Conservation (phyloP, 2,329 filamentous ascomycete species). For the Lachnellula hyalina region DNA sequence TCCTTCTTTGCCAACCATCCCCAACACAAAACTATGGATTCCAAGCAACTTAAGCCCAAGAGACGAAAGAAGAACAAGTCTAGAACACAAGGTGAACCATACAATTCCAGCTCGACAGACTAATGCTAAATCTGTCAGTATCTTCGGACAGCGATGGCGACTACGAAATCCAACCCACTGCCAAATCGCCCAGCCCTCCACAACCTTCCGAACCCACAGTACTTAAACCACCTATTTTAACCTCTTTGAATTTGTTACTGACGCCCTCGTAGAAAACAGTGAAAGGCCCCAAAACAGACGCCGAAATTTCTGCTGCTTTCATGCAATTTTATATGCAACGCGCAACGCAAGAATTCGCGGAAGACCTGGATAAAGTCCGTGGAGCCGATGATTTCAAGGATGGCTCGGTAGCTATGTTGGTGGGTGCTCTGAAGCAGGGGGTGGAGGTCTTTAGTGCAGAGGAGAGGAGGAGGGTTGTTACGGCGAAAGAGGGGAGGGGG, state of each 20-base stretch:
- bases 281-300: slow-evolving; percentile 1
- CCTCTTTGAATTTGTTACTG: background rate
- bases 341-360: slow-evolving; percentile 63
- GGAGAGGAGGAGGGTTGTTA: slow-evolving; percentile 38
- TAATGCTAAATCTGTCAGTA: slow-evolving; percentile 9
- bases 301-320: slow-evolving; percentile 38
- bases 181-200: background rate
- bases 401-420: slow-evolving; percentile 58
- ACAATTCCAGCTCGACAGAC: background rate
- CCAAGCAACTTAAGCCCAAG: slow-evolving; percentile 15
- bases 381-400: slow-evolving; percentile 64
- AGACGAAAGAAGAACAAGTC: slow-evolving; percentile 29
- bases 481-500: background rate
- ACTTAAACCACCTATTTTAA: background rate
- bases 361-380: slow-evolving; percentile 68
- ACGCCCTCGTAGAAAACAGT: background rate
- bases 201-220: background rate
- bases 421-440: slow-evolving; percentile 65
- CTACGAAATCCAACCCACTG: slow-evolving; percentile 1
- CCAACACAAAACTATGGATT: slow-evolving; percentile 11
- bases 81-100: slow-evolving; percentile 24
- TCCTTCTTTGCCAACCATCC: background rate
- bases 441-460: slow-evolving; percentile 53
- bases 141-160: slow-evolving; percentile 20
- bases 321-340: slow-evolving; percentile 64